Conservation (phyloP, 2,329 filamentous ascomycete genomes). For the Trichoderma afroharzianum region DNA sequence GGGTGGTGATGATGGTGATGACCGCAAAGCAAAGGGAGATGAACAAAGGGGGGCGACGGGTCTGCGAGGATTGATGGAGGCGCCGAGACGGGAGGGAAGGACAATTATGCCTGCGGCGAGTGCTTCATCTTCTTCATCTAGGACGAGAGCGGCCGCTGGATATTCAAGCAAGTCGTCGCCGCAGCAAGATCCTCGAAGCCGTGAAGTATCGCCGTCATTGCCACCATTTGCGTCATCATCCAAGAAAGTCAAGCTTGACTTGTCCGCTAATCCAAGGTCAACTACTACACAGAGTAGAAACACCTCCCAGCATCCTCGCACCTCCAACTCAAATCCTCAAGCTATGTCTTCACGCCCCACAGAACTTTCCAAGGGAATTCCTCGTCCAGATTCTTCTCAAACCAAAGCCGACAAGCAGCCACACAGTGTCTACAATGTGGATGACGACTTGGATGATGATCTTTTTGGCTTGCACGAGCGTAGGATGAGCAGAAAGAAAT, state of each 20-base stretch:
- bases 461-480: conserved; percentile 35
- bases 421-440: not conserved
- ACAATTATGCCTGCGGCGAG: conserved; percentile 26
- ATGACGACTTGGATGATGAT: conserved; percentile 30
- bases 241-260: not conserved
- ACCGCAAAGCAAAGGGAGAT: not conserved
- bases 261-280: not conserved
- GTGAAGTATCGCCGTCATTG: not conserved
- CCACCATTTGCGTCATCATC: not conserved
- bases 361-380: not conserved
- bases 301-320: not conserved
- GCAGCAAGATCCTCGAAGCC: not conserved
- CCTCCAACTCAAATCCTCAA: not conserved
- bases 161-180: conserved; percentile 22
- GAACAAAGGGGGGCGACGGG: conserved; percentile 26
- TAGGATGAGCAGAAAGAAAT: conserved; percentile 30
- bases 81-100: conserved; percentile 32
- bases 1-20: not conserved
- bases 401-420: not conserved
- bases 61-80: conserved; percentile 43
- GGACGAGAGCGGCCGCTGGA: conserved; percentile 29
- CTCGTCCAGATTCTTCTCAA: not conserved
- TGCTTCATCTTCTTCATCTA: conserved; percentile 20
- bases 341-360: not conserved
- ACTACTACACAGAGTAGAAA: not conserved